Evolutionary conservation across 2,329 filamentous ascomycete genomes (phyloP), one percentile per base, ranked within the genome.

Genomic region (Venturia aucupariae): DNA sequence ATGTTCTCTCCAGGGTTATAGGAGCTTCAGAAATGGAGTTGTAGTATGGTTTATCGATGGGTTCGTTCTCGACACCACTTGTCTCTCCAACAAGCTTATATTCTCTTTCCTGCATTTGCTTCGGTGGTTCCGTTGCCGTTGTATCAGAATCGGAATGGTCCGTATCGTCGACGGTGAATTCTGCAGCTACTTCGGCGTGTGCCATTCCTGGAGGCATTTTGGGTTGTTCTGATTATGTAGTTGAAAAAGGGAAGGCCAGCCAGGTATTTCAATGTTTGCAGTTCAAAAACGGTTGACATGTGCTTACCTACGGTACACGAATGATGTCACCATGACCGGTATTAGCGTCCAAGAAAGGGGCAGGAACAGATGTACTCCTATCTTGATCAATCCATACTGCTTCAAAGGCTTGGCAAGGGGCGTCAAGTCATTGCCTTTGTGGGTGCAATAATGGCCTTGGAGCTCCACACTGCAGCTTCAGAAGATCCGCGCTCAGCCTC

Each of bases 1-100:
- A 67, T 10, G 66, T 61, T n/a, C 70, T 66, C 51, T 69, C 67
- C 1, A 32, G 2, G 27, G 51, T 55, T 55, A 55, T 35, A 13
- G 51, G 51, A 35, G 51, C 30, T 17, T 35, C 51, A 13, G 27
- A 19, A 10, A 55, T 55, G 0, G 27, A 55, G n/a, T 55, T 35
- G 30, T 24, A 54, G 15, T 54, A 54, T 30, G 48, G 48, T 30
- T 54, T 30, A 17, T 54, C 27, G 15, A 54, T 17, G 4, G 48
- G 48, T 24, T 30, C 48, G 27, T 30, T 30, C 15, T 27, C 11
- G 48, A 32, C 30, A 30, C 30, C n/a, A n/a, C n/a, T 54, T 4
- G 48, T 30, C 24, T 54, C 17, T 6, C 24, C 48, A 30, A 54
- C 48, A 30, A 54, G 48, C 19, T 30, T 54, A 24, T 54, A 54